These are phyloP conservation scores for Umbelopsis ramanniana DNA, from an alignment of 192 early-diverging fungal species.

Conservation along the genomic window DNA sequence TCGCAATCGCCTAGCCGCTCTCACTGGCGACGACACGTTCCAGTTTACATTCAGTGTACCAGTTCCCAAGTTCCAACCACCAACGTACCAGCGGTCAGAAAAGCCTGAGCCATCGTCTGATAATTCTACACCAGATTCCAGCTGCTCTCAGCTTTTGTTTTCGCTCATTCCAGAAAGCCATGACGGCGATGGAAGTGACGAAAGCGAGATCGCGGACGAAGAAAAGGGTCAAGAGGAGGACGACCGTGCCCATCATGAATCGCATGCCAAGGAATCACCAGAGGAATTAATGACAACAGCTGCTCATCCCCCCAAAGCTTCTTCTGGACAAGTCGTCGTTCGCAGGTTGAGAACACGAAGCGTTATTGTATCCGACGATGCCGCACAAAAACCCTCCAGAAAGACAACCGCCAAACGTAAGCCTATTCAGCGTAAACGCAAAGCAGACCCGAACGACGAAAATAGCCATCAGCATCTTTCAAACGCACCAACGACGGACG, in stretches of 20 bases:
- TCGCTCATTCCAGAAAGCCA: constrained; percentile 12
- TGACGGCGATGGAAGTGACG: constrained; percentile 7
- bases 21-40: not conserved
- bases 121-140: constrained; percentile 14
- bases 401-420: no score
- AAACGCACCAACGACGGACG: no score
- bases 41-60: constrained; percentile 16
- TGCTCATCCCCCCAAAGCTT: no score
- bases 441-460: no score
- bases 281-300: not conserved
- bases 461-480: no score
- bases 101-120: constrained; percentile 6
- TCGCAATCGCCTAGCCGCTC: not conserved
- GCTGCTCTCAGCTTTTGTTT: not conserved
- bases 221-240: not conserved
- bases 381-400: not conserved
- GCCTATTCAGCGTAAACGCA: no score
- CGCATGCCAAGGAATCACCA: not conserved
- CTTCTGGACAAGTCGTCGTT: not conserved
- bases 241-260: not conserved
- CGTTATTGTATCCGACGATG: not conserved
- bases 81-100: not conserved
- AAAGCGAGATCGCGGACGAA: not conserved
- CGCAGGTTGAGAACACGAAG: not conserved
- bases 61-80: not conserved